These are phyloP conservation scores for Suhomyces chickasaworum DNA, from an alignment of 1,139 yeast species.

Conservation along the genomic window DNA sequence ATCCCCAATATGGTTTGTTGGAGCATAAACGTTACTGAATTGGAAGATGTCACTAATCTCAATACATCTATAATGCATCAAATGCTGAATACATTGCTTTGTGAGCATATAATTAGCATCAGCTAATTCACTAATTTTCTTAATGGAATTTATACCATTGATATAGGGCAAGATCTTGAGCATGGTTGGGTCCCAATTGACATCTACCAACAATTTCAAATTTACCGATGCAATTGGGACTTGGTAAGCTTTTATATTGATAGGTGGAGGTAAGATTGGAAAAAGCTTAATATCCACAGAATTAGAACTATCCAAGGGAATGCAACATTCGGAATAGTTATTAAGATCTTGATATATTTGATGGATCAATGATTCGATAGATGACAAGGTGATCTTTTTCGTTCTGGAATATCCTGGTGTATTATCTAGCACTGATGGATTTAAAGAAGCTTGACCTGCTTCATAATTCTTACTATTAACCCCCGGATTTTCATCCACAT, in stretches of 20 bases:
- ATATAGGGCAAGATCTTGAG: conserved; percentile 80
- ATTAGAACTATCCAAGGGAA: conserved; percentile 87
- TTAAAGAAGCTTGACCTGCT: conserved; percentile 5
- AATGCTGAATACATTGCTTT: conserved; percentile 85
- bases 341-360: conserved; percentile 92
- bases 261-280: conserved; percentile 85
- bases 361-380: conserved; percentile 78
- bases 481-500: neutral
- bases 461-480: neutral
- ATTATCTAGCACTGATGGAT: conserved; percentile 9
- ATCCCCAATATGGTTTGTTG: conserved; percentile 73
- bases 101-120: conserved; percentile 80
- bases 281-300: conserved; percentile 90
- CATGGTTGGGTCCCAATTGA: conserved; percentile 98
- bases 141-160: conserved; percentile 83
- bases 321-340: conserved; percentile 92
- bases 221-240: conserved; percentile 89
- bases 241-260: conserved; percentile 68
- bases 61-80: conserved; percentile 86
- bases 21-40: conserved; percentile 84
- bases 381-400: conserved; percentile 50
- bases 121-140: conserved; percentile 74
- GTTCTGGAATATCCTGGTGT: conserved; percentile 48
- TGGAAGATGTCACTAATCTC: conserved; percentile 85
- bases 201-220: conserved; percentile 70